Percentiles rank a stretch among this genome's conserved stretches.
These are phyloP conservation scores for Cylindrodendrum hubeiense DNA, from an alignment of 2,329 filamentous ascomycete species.

Conservation along the genomic window DNA sequence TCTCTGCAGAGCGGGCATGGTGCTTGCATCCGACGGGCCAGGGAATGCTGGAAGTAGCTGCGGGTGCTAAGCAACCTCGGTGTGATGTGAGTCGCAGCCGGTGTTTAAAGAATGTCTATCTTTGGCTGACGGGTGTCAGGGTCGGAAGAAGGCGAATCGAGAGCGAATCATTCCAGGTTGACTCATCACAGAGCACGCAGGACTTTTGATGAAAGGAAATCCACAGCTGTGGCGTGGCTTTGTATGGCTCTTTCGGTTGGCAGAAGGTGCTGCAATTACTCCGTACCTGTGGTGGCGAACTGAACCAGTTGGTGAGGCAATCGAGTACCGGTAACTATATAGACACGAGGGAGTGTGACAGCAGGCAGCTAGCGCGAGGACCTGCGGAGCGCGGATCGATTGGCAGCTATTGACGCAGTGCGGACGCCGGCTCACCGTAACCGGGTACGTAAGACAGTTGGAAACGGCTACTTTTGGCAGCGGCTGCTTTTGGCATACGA, in stretches of 20 bases:
- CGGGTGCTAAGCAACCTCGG: background rate
- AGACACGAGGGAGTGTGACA: background rate
- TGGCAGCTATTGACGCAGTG: background rate
- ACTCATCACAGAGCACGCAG: background rate
- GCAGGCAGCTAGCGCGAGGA: background rate
- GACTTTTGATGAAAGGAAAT: background rate
- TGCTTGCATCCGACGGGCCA: slow-evolving; percentile 31
- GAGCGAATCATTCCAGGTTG: slow-evolving; percentile 10
- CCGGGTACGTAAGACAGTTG: background rate
- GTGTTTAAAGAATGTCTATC: background rate
- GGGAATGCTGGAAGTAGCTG: background rate
- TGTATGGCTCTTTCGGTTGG: slow-evolving; percentile 5
- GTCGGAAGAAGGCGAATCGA: slow-evolving; percentile 1
- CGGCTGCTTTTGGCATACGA: background rate
- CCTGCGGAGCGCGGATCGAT: background rate
- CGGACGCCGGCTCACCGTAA: slow-evolving; percentile 3
- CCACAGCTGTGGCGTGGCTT: slow-evolving; percentile 16
- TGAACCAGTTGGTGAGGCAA: background rate
- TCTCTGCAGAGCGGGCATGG: slow-evolving; percentile 58
- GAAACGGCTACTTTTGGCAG: background rate
- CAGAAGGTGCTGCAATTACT: slow-evolving; percentile 3
- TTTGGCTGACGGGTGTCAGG: slow-evolving; percentile 4
- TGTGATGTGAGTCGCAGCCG: background rate
- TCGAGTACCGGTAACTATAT: background rate
- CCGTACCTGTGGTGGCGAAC: background rate